Evolutionary conservation across 345 rosid genomes (phyloP).

Genomic region (Litchi chinensis): DNA sequence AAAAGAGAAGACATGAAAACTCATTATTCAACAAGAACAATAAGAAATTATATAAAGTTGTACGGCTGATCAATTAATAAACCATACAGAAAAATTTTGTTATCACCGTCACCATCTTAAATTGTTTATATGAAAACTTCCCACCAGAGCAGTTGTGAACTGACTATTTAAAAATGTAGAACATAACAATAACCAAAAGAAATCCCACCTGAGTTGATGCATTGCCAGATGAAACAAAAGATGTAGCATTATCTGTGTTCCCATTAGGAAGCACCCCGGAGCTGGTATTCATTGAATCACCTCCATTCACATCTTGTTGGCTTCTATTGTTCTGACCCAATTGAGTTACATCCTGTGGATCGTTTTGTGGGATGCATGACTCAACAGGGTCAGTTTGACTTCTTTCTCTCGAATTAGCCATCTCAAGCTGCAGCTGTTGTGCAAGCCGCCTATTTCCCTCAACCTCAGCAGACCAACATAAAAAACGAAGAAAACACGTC

Average conservation of each 20-base stretch:
- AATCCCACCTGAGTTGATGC: conserved; percentile 52
- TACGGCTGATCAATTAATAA: neutral
- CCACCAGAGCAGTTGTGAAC: neutral
- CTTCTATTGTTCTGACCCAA: conserved; percentile 55
- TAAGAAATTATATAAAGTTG: neutral
- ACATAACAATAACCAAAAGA: neutral
- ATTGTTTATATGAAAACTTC: neutral
- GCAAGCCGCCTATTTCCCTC: conserved; percentile 53
- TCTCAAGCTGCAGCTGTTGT: conserved; percentile 84
- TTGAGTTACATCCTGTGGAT: conserved; percentile 52
- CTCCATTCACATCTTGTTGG: conserved; percentile 57
- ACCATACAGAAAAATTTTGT: neutral
- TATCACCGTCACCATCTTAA: neutral
- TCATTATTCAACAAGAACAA: neutral
- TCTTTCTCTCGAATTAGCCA: conserved; percentile 68
- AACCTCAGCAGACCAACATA: conserved; percentile 47
- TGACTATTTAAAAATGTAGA: neutral
- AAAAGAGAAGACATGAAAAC: neutral
- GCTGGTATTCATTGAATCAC: conserved; percentile 32
- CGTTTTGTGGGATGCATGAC: conserved; percentile 44
- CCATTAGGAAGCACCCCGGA: conserved; percentile 50
- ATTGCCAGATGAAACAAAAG: conserved; percentile 53
- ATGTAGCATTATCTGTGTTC: conserved; percentile 45
- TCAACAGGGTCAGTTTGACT: conserved; percentile 50
- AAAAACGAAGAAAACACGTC: conserved; percentile 23